Evolutionary conservation across 2,329 filamentous ascomycete genomes (phyloP), one percentile per base, ranked within the genome.

Genomic region (Seiridium cupressi): DNA sequence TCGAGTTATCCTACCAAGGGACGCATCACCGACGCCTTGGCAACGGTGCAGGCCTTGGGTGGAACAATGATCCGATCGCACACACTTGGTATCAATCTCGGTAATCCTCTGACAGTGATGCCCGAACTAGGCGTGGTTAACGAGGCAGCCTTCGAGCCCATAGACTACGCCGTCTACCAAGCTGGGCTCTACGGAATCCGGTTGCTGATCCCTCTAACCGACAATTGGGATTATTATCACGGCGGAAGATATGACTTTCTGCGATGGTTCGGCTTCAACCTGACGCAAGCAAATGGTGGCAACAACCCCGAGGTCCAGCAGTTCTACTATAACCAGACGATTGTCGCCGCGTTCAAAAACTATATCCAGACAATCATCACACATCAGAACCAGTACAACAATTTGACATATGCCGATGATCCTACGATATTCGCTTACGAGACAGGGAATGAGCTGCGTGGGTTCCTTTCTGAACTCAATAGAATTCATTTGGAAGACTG

Each of bases 211-310:
- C 79, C 79, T 0, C 66, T 82, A 59, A 74, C 76, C 4, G 79
- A 82, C 65, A 79, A 81, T 59, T 82, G 77, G 72, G 76, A 81
- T 65, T 81, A 81, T 63, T 82, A 81, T 66, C 79, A 81, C 61
- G 79, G 79, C 31, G 80, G 79, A 5, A 81, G 81, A 66, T 81
- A 77, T 69, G 72, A 73, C 63, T 82, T 81, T 66, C 70, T 81
- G 36, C 76, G 79, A 32, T 82, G 75, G 74, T 70, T 70, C 18
- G 79, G 79, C 6, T 73, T 77, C 66, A 72, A 80, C 64, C 75
- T 81, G 56, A 74, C 69, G 8, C 70, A 72, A 58, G 65, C 64
- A 11, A 66, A 60, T 6, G 71, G 76, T 53, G 68, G 71, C 11
- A 71, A 66, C 34, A 75, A 79, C 63, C 74, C 77, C 2, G 65